Evolutionary conservation across 2,329 filamentous ascomycete species (phyloP).

Genomic region (Aspergillus sojae): DNA sequence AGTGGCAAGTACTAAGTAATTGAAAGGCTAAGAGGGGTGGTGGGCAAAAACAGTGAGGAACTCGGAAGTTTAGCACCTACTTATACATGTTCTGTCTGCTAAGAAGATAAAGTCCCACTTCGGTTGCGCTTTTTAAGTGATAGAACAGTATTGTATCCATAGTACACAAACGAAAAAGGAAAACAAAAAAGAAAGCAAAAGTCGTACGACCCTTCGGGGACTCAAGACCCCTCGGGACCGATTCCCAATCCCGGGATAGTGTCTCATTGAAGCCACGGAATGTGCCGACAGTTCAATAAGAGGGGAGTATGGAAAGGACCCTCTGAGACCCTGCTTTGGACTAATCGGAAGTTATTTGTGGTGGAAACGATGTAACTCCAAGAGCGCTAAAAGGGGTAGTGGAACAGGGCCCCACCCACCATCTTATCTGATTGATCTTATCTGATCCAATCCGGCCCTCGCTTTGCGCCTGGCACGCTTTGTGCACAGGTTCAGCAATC

Average conservation of each 20-base stretch:
- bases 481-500: background rate
- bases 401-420: background rate
- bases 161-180: background rate
- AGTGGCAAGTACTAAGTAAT: background rate
- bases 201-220: constrained; percentile 4
- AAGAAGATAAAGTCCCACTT: background rate
- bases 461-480: background rate
- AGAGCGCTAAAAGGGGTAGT: background rate
- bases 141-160: background rate
- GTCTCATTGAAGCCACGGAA: background rate
- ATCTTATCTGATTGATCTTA: constrained; percentile 15
- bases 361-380: constrained; percentile 4
- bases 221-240: background rate
- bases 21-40: background rate
- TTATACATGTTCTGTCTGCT: background rate
- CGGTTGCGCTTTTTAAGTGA: background rate
- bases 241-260: background rate
- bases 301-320: background rate
- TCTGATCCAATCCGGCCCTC: constrained; percentile 6
- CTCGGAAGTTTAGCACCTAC: background rate
- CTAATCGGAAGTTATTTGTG: background rate
- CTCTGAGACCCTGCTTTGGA: background rate
- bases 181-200: background rate
- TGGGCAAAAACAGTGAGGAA: background rate
- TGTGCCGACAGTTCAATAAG: background rate